A percentile compares a stretch with the other conserved stretches of the same genome.
Evolutionary conservation across 352 stramenopile species (phyloP).

Genomic region (Phytophthora ohioensis): DNA sequence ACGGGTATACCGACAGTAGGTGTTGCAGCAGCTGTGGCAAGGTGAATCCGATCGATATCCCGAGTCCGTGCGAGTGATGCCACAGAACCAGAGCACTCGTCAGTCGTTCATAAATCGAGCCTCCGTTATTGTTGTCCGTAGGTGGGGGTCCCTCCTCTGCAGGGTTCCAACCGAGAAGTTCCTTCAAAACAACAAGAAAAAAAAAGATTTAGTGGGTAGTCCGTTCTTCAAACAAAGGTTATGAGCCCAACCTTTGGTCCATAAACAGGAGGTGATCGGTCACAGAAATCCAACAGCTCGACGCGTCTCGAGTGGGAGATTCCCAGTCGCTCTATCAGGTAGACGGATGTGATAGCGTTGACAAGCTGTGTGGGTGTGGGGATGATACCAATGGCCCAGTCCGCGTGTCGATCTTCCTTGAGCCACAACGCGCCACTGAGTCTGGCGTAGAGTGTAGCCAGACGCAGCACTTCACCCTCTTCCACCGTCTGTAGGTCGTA

Average conservation of each 20-base stretch:
- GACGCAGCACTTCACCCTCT: slow-evolving; percentile 47
- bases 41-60: slow-evolving; percentile 69
- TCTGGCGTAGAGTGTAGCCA: slow-evolving; percentile 67
- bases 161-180: slow-evolving; percentile 90
- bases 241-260: slow-evolving; percentile 41
- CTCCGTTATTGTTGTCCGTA: slow-evolving; percentile 40
- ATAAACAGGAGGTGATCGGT: slow-evolving; percentile 60
- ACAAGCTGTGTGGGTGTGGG: slow-evolving; percentile 67
- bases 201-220: background rate
- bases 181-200: slow-evolving; percentile 37
- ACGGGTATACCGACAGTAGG: slow-evolving; percentile 82
- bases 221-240: background rate
- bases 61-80: slow-evolving; percentile 72
- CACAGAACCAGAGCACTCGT: slow-evolving; percentile 73
- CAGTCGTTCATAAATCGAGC: slow-evolving; percentile 65
- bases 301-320: slow-evolving; percentile 67
- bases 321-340: slow-evolving; percentile 78
- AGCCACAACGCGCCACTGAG: slow-evolving; percentile 65
- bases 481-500: slow-evolving; percentile 73
- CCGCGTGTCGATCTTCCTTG: slow-evolving; percentile 45
- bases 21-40: slow-evolving; percentile 80
- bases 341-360: slow-evolving; percentile 67
- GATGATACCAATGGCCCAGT: slow-evolving; percentile 51
- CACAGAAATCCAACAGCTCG: slow-evolving; percentile 76
- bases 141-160: slow-evolving; percentile 36